phyloP scores from a whole-genome alignment of 1,139 yeast genomes.

The Keqinozyma sinolaborantium region DNA sequence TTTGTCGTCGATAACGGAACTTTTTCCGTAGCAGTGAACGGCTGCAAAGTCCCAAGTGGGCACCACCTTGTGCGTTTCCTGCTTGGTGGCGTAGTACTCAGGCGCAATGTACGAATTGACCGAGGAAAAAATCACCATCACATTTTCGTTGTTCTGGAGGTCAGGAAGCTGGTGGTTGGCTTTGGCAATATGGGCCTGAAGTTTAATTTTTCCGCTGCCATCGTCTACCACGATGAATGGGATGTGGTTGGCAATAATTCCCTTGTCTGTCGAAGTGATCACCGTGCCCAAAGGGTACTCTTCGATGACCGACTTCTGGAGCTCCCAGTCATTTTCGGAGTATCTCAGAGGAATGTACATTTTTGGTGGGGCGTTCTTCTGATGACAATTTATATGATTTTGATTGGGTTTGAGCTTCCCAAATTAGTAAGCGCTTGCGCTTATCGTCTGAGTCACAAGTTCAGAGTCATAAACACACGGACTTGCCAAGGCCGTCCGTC shows the following conservation, averaged over 20 bases:
- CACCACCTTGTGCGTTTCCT: slow-evolving; percentile 57
- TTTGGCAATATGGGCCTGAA: slow-evolving; percentile 58
- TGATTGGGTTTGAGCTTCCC: slow-evolving; percentile 2
- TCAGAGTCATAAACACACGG: slow-evolving; percentile 16
- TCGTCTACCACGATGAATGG: slow-evolving; percentile 46
- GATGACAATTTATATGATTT: background rate
- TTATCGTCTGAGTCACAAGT: background rate
- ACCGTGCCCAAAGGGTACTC: slow-evolving; percentile 54
- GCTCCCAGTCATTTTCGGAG: slow-evolving; percentile 32
- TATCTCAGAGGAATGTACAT: slow-evolving; percentile 33
- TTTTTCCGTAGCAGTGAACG: slow-evolving; percentile 56
- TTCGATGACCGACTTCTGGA: slow-evolving; percentile 38
- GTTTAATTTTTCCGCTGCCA: slow-evolving; percentile 36
- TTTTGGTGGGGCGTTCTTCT: background rate
- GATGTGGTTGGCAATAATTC: slow-evolving; percentile 52
- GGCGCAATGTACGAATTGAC: slow-evolving; percentile 58
- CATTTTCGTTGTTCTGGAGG: slow-evolving; percentile 35
- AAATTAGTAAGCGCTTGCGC: slow-evolving; percentile 1
- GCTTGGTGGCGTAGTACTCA: slow-evolving; percentile 55
- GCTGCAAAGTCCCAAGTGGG: slow-evolving; percentile 74
- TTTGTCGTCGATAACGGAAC: slow-evolving; percentile 44
- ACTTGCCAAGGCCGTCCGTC: slow-evolving; percentile 36
- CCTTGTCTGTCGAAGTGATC: slow-evolving; percentile 35
- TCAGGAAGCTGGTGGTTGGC: slow-evolving; percentile 51
- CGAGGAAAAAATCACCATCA: slow-evolving; percentile 55